A percentile compares a stretch with the other conserved stretches of the same genome.
These are phyloP conservation scores for Zizania latifolia DNA, from an alignment of 176 grass and related monocot genomes.

Conservation along the genomic window DNA sequence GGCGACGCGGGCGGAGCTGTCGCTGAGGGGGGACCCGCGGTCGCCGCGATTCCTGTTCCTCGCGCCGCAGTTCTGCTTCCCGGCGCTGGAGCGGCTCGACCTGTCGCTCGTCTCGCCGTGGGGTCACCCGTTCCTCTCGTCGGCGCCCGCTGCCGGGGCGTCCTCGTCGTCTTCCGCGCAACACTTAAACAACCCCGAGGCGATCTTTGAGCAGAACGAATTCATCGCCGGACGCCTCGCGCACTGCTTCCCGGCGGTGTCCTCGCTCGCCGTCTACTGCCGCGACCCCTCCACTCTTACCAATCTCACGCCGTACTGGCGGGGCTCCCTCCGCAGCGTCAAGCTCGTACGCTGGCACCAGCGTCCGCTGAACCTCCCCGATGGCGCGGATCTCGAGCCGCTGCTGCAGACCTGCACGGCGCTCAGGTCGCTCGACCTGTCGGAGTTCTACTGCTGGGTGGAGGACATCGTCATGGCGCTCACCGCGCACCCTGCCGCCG, in stretches of 20 bases:
- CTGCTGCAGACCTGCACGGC: slow-evolving; percentile 42
- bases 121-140: slow-evolving; percentile 58
- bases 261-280: slow-evolving; percentile 63
- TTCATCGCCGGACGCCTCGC: slow-evolving; percentile 40
- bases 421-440: slow-evolving; percentile 65
- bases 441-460: slow-evolving; percentile 97
- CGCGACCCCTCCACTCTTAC: slow-evolving; percentile 70
- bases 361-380: slow-evolving; percentile 37
- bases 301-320: slow-evolving; percentile 54
- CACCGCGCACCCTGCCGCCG: slow-evolving; percentile 30
- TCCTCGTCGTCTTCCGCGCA: background rate
- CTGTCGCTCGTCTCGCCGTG: slow-evolving; percentile 82
- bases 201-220: slow-evolving; percentile 15
- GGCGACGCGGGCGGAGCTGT: slow-evolving; percentile 46
- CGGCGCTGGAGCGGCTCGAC: slow-evolving; percentile 63
- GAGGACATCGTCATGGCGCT: slow-evolving; percentile 73
- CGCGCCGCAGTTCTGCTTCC: slow-evolving; percentile 53
- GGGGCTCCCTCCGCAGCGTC: slow-evolving; percentile 27
- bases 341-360: slow-evolving; percentile 97
- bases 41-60: slow-evolving; percentile 26
- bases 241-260: slow-evolving; percentile 52
- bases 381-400: slow-evolving; percentile 70
- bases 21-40: slow-evolving; percentile 71
- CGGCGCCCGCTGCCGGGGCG: background rate
- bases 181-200: background rate